A percentile compares a stretch with the other conserved stretches of the same genome.
Evolutionary conservation across 2,329 filamentous ascomycete species (phyloP).

Genomic region (Colletotrichum noveboracense): DNA sequence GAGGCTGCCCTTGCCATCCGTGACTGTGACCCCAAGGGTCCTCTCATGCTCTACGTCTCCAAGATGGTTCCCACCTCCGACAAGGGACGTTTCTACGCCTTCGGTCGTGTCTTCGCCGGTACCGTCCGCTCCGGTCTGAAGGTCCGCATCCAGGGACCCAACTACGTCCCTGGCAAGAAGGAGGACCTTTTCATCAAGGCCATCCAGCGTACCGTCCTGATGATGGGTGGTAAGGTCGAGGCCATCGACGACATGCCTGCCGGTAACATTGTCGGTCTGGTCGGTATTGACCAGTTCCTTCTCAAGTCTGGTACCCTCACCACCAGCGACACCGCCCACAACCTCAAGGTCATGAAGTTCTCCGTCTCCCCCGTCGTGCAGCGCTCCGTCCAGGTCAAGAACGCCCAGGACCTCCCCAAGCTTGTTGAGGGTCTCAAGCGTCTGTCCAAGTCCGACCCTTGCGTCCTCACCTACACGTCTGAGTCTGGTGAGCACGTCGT

Average conservation of each 20-base stretch:
- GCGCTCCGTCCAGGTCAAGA: constrained; percentile 99
- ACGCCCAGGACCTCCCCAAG: constrained; percentile 99
- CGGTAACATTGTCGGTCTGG: constrained; percentile 99
- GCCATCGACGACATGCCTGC: constrained; percentile 98
- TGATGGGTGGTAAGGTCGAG: constrained; percentile 99
- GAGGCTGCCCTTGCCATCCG: constrained; percentile 95
- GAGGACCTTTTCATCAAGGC: constrained; percentile 99
- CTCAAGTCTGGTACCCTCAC: constrained; percentile 99
- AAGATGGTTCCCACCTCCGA: constrained; percentile 99
- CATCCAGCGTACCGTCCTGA: constrained; percentile 99
- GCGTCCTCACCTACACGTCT: constrained; percentile 87
- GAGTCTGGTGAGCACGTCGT: constrained; percentile 98
- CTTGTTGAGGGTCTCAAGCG: constrained; percentile 99
- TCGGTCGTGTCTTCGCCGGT: constrained; percentile 99
- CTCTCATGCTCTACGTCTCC: constrained; percentile 99
- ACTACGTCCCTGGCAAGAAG: constrained; percentile 98
- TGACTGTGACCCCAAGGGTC: constrained; percentile 96
- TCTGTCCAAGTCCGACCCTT: constrained; percentile 99
- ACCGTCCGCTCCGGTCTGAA: constrained; percentile 97
- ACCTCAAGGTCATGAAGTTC: constrained; percentile 99
- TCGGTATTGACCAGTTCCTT: constrained; percentile 99
- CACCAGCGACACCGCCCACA: constrained; percentile 96
- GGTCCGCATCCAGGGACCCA: constrained; percentile 99
- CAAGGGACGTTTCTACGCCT: constrained; percentile 99
- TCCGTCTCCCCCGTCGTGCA: constrained; percentile 98